A percentile compares a stretch with the other conserved stretches of the same genome.
Conservation (phyloP, 2,329 filamentous ascomycete genomes). For the Chaetomiaceae sp. region DNA sequence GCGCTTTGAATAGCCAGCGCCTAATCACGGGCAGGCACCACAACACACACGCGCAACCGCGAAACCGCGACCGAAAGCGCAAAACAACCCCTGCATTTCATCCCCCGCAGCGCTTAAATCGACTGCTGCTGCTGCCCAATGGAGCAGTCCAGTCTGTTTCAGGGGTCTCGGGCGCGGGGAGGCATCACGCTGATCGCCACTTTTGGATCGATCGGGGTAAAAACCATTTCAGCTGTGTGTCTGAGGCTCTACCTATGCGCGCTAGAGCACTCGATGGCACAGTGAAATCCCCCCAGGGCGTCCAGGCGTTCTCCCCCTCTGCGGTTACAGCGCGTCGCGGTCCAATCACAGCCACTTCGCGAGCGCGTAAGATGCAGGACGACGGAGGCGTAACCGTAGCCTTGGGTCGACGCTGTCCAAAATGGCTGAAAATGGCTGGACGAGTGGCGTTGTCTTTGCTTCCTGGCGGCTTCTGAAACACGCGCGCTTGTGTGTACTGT, state of each 20-base stretch:
- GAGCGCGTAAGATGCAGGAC: background rate
- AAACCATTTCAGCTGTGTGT: background rate
- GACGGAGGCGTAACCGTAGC: background rate
- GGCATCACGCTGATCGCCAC: too few relatives aligned
- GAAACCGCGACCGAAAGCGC: too few relatives aligned
- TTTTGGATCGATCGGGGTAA: too few relatives aligned
- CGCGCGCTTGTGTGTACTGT: constrained; percentile 5
- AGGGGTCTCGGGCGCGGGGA: too few relatives aligned
- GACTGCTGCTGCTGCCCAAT: constrained; percentile 6
- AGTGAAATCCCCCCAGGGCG: too few relatives aligned
- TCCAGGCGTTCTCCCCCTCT: too few relatives aligned
- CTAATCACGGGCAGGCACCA: too few relatives aligned
- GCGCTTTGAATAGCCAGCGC: too few relatives aligned
- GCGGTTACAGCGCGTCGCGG: constrained; percentile 2
- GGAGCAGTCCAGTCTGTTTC: constrained; percentile 16
- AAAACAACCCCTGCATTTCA: background rate
- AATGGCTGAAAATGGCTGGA: background rate
- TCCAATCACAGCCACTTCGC: constrained; percentile 6
- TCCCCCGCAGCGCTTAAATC: constrained; percentile 12
- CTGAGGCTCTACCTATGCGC: background rate
- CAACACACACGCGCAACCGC: too few relatives aligned
- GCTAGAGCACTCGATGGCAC: too few relatives aligned
- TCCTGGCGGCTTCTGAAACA: constrained; percentile 14
- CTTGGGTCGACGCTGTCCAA: background rate
- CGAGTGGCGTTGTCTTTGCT: background rate